Evolutionary conservation across 257 asterid species (phyloP).

Genomic region (Dorcoceras hygrometricum): DNA sequence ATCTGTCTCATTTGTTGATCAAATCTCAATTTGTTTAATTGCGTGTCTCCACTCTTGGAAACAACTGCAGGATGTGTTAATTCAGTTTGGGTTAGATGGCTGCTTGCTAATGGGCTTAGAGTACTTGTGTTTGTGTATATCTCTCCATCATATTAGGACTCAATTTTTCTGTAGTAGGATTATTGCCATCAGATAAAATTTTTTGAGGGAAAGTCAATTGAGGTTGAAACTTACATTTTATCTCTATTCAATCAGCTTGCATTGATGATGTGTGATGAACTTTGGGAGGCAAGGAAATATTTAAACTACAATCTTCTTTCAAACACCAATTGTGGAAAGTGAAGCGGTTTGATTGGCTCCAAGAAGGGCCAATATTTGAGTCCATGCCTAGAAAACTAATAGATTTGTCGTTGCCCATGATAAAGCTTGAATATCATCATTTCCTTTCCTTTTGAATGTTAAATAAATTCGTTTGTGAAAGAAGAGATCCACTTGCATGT

Average conservation of each 20-base stretch:
- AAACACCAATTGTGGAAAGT: slow-evolving; percentile 33
- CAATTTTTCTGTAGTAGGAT: slow-evolving; percentile 6
- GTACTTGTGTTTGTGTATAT: not conserved
- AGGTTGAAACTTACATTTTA: slow-evolving; percentile 38
- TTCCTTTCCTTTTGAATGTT: slow-evolving; percentile 23
- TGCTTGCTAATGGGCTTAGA: slow-evolving; percentile 22
- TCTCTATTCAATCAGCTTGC: slow-evolving; percentile 70
- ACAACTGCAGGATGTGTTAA: slow-evolving; percentile 3
- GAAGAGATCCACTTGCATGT: slow-evolving; percentile 10
- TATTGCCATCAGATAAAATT: slow-evolving; percentile 21
- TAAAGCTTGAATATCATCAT: slow-evolving; percentile 14
- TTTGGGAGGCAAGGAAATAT: slow-evolving; percentile 45
- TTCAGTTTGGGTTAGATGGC: not conserved
- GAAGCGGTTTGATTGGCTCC: slow-evolving; percentile 42
- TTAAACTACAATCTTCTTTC: slow-evolving; percentile 30
- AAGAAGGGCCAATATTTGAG: slow-evolving; percentile 29
- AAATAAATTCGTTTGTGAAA: slow-evolving; percentile 1
- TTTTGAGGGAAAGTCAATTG: slow-evolving; percentile 21
- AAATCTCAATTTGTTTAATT: slow-evolving; percentile 14
- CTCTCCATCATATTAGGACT: slow-evolving; percentile 3
- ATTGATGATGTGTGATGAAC: slow-evolving; percentile 79
- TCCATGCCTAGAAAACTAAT: slow-evolving; percentile 25
- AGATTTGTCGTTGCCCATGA: slow-evolving; percentile 14
- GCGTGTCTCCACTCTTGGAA: slow-evolving; percentile 12
- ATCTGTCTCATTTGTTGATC: slow-evolving; percentile 7